Evolutionary conservation across 257 asterid species (phyloP), one percentile per base, ranked within the genome.

Genomic region (Penstemon newberryi): DNA sequence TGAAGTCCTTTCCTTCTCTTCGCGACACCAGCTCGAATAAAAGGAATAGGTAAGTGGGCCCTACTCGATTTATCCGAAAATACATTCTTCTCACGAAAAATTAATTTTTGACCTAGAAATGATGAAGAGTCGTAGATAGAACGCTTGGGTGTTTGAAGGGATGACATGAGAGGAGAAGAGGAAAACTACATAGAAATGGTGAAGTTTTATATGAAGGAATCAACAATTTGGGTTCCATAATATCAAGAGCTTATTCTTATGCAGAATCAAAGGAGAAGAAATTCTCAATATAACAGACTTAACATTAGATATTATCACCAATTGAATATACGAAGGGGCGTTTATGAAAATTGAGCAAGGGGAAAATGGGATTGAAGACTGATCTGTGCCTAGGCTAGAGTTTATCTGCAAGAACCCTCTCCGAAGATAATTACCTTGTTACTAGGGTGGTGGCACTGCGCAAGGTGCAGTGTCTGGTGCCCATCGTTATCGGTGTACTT

Each of bases 1-100:
- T 96, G 90, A 46, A 75, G 80, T 81, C 91, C 98, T 75, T 94
- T 89, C 85, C 99, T 86, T 84, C 98, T 83, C 86, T 94, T 94
- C 68, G 88, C 96, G 39, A 74, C 73, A 71, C 86, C 85, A 13
- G 96, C 92, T 71, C 82, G 79, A 41, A 84, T 62, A 6, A 82
- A 72, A 67, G 78, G 85, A 65, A 81, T 61, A 42, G 63, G 62
- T 51, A 66, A 40, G 58, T 12, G 77, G 61, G 78, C 5, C 36
- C 73, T 84, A 76, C 83, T 85, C 66, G 55, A 65, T 50, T 50
- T 70, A 11, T 77, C 51, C 42, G 56, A 69, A 66, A 56, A 63
- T 13, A 69, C 83, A 56, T 43, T 66, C 56, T 75, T 83, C 55
- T 64, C 81, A 38, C 18, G 12, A 59, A 85, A 77, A 46, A 67